These are phyloP conservation scores for Ustilago vetiveriae DNA, from an alignment of 1,284 basidiomycete species.

Conservation along the genomic window DNA sequence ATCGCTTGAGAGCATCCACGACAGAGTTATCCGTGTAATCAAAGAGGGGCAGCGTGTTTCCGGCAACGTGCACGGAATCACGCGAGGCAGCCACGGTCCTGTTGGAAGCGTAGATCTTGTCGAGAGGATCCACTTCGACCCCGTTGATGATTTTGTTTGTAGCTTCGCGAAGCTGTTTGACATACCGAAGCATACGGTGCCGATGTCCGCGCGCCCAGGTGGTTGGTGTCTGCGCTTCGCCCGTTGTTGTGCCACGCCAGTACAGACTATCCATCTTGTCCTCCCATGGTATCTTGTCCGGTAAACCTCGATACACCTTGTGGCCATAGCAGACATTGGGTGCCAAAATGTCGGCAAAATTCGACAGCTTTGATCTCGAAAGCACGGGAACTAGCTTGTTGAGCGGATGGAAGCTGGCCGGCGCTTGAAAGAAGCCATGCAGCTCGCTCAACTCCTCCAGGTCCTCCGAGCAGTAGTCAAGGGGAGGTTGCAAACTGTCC, in stretches of 20 bases:
- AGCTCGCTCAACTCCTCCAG: constrained; percentile 3
- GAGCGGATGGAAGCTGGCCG: constrained; percentile 19
- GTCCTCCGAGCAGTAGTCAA: constrained; percentile 32
- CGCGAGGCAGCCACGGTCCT: constrained; percentile 12
- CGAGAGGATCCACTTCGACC: constrained; percentile 24
- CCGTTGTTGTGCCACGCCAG: constrained; percentile 33
- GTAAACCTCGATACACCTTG: constrained; percentile 10
- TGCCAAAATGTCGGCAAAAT: constrained; percentile 33
- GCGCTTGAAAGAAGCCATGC: constrained; percentile 34
- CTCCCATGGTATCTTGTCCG: constrained; percentile 20
- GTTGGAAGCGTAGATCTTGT: constrained; percentile 7
- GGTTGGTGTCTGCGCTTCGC: constrained; percentile 9
- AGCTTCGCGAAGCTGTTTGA: constrained; percentile 40
- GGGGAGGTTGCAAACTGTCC: constrained; percentile 13
- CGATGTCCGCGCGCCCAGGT: constrained; percentile 36
- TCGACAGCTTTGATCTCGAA: constrained; percentile 34
- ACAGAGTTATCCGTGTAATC: constrained; percentile 23
- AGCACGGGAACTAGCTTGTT: constrained; percentile 29
- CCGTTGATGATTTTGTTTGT: constrained; percentile 20
- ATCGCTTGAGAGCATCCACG: constrained; percentile 16
- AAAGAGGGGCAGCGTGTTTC: constrained; percentile 31
- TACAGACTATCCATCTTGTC: constrained; percentile 22
- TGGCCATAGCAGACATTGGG: constrained; percentile 34
- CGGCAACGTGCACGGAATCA: constrained; percentile 27
- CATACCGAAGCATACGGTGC: constrained; percentile 32